phyloP scores from a whole-genome alignment of 495 filamentous ascomycete species.

The Aspergillus carlsbadensis region DNA sequence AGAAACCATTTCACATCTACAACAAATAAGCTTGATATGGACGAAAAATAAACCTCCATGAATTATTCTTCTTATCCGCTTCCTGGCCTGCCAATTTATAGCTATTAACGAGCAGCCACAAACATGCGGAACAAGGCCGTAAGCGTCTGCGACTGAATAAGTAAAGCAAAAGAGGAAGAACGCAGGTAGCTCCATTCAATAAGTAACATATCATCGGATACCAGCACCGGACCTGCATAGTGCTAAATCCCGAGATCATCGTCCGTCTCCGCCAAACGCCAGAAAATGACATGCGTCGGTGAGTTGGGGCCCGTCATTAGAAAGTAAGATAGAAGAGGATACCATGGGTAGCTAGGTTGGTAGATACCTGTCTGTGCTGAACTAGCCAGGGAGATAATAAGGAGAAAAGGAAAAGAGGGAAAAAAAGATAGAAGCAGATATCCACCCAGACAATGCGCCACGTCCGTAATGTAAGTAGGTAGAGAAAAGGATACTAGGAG shows the following conservation, averaged over 20 bases:
- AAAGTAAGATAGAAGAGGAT: not conserved
- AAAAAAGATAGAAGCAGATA: not conserved
- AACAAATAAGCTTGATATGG: not conserved
- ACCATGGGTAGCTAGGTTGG: too few relatives aligned
- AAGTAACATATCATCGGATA: not conserved
- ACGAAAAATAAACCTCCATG: too few relatives aligned
- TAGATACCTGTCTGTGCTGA: not conserved
- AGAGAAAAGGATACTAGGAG: not conserved
- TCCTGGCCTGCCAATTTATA: too few relatives aligned
- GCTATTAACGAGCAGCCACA: too few relatives aligned
- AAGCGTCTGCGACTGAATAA: not conserved
- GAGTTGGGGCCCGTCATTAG: not conserved
- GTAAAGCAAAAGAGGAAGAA: not conserved
- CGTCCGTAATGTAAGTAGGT: not conserved
- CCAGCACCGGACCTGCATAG: conserved; percentile 1
- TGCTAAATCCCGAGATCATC: conserved; percentile 11
- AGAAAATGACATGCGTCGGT: conserved; percentile 16
- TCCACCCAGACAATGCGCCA: not conserved
- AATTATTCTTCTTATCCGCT: too few relatives aligned
- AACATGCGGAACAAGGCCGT: too few relatives aligned
- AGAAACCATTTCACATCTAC: not conserved
- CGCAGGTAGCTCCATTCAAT: not conserved
- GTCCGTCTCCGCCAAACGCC: conserved; percentile 10
- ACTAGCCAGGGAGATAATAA: not conserved
- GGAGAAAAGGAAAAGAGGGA: not conserved